phyloP scores from a whole-genome alignment of 2,329 filamentous ascomycete genomes.

The Emergomyces africanus region DNA sequence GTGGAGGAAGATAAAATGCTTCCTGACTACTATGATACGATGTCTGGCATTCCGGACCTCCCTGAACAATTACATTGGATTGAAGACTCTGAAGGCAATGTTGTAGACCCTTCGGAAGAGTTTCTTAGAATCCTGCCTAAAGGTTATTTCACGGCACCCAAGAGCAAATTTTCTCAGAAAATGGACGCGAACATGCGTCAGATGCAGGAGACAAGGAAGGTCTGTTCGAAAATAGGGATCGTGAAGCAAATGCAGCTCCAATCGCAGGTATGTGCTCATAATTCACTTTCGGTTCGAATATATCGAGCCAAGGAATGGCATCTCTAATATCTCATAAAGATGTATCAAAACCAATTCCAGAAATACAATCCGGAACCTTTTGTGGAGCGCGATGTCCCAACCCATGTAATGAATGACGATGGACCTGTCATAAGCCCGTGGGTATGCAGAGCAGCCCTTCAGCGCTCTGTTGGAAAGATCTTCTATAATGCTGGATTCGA shows the following conservation, averaged over 20 bases:
- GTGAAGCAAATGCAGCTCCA: constrained; percentile 99
- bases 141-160: constrained; percentile 62
- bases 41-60: constrained; percentile 77
- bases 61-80: constrained; percentile 69
- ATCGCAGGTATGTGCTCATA: constrained; percentile 54
- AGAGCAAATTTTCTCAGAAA: constrained; percentile 60
- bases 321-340: constrained; percentile 37
- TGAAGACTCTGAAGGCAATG: constrained; percentile 76
- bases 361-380: constrained; percentile 91
- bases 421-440: constrained; percentile 77
- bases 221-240: constrained; percentile 91
- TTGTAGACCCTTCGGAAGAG: constrained; percentile 78
- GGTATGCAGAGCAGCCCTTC: constrained; percentile 69
- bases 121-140: constrained; percentile 65
- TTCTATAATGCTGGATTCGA: constrained; percentile 96
- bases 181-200: constrained; percentile 87
- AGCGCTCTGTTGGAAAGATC: constrained; percentile 84
- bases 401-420: constrained; percentile 81
- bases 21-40: constrained; percentile 87
- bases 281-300: neutral
- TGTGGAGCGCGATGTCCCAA: constrained; percentile 68
- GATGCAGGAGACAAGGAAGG: constrained; percentile 91
- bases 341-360: constrained; percentile 96
- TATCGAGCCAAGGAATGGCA: neutral
- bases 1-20: constrained; percentile 71